These are phyloP conservation scores for Mycena vitilis DNA, from an alignment of 768 basidiomycete species.

Conservation along the genomic window DNA sequence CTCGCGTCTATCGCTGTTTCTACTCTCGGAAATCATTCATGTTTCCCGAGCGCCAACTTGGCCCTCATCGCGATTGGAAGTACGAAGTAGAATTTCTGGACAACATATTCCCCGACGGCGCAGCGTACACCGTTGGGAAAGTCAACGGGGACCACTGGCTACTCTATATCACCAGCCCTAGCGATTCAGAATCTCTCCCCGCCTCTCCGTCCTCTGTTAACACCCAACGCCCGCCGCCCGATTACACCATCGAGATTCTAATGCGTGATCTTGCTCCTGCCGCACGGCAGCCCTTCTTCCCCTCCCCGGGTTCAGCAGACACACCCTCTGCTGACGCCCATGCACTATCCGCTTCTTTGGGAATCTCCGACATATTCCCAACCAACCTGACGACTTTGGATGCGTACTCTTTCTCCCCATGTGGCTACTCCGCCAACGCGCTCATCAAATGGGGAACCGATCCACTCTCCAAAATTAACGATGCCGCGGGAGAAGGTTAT, in stretches of 20 bases:
- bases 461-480: constrained; percentile 39
- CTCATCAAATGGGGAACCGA: constrained; percentile 74
- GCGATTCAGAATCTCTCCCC: constrained; percentile 39
- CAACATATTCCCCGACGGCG: constrained; percentile 86
- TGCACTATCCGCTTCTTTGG: constrained; percentile 74
- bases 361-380: constrained; percentile 88
- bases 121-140: constrained; percentile 97
- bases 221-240: constrained; percentile 55
- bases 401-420: constrained; percentile 93
- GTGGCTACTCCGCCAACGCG: constrained; percentile 96
- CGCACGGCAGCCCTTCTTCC: constrained; percentile 86
- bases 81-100: constrained; percentile 94
- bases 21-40: constrained; percentile 99
- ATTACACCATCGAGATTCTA: constrained; percentile 97
- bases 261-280: constrained; percentile 90
- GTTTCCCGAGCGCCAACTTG: constrained; percentile 96
- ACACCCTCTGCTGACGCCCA: constrained; percentile 66
- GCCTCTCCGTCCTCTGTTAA: constrained; percentile 25
- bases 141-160: constrained; percentile 99
- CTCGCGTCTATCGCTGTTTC: constrained; percentile 89
- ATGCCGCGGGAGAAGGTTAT: constrained; percentile 80
- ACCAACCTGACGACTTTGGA: constrained; percentile 84
- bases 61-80: constrained; percentile 94
- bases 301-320: constrained; percentile 44
- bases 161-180: constrained; percentile 86